A percentile compares a stretch with the other conserved stretches of the same genome.
phyloP scores from a whole-genome alignment of 2,329 filamentous ascomycete species.

The Capronia americana region DNA sequence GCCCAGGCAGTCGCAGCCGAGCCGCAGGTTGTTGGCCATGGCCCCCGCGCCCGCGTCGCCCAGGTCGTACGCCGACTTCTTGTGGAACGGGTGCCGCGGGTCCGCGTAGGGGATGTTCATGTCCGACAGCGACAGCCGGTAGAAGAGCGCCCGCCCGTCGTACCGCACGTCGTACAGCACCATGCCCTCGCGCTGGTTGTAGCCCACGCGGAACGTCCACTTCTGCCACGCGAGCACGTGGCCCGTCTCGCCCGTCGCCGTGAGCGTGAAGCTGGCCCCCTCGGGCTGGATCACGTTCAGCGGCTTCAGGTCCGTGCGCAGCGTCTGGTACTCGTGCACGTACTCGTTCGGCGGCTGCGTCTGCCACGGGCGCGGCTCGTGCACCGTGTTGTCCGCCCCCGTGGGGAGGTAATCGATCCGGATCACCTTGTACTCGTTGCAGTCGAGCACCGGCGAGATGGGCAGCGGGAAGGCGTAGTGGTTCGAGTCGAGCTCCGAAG shows the following conservation, averaged over 20 bases:
- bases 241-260: slow-evolving; percentile 59
- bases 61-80: slow-evolving; percentile 73
- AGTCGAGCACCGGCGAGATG: slow-evolving; percentile 72
- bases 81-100: slow-evolving; percentile 70
- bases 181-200: slow-evolving; percentile 69
- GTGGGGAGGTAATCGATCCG: slow-evolving; percentile 74
- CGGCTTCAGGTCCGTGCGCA: slow-evolving; percentile 68
- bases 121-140: slow-evolving; percentile 69
- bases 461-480: slow-evolving; percentile 72
- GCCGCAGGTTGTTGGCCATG: slow-evolving; percentile 71
- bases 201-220: slow-evolving; percentile 67
- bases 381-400: slow-evolving; percentile 64
- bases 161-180: slow-evolving; percentile 72
- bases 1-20: slow-evolving; percentile 74
- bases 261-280: slow-evolving; percentile 66
- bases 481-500: slow-evolving; percentile 67
- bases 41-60: slow-evolving; percentile 71
- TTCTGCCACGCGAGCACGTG: slow-evolving; percentile 70
- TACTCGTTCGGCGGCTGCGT: slow-evolving; percentile 66
- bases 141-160: slow-evolving; percentile 69
- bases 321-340: slow-evolving; percentile 66
- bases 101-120: slow-evolving; percentile 69
- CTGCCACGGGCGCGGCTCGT: slow-evolving; percentile 40
- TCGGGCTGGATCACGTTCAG: slow-evolving; percentile 69
- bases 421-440: slow-evolving; percentile 67